phyloP scores from a whole-genome alignment of 257 asterid species.

The Agastache rugosa region DNA sequence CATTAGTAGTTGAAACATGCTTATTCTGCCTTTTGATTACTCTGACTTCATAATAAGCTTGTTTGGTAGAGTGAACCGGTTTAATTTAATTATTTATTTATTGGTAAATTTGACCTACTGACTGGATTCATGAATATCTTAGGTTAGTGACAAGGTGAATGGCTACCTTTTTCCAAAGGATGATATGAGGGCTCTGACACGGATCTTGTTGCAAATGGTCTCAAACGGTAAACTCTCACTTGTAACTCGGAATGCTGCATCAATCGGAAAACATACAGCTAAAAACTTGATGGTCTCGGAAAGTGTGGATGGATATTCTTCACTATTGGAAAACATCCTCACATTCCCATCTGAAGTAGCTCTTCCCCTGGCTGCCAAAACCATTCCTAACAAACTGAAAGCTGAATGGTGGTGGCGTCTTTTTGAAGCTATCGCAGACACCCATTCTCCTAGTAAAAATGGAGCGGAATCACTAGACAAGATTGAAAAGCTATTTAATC shows the following conservation, averaged over 20 bases:
- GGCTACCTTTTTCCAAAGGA: constrained; percentile 80
- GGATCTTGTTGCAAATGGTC: constrained; percentile 65
- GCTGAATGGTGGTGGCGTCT: constrained; percentile 75
- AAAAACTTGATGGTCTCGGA: constrained; percentile 86
- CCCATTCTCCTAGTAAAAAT: constrained; percentile 39
- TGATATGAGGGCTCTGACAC: constrained; percentile 50
- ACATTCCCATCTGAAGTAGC: constrained; percentile 82
- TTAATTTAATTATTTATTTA: constrained; percentile 1
- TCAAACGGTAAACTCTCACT: constrained; percentile 79
- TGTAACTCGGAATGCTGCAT: constrained; percentile 66
- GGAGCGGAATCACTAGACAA: constrained; percentile 43
- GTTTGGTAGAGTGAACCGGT: background rate
- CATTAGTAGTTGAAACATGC: constrained; percentile 8
- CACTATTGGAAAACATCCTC: constrained; percentile 71
- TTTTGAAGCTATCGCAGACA: constrained; percentile 52
- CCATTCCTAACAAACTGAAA: constrained; percentile 62
- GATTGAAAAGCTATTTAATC: constrained; percentile 66
- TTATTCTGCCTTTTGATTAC: background rate
- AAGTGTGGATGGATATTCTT: constrained; percentile 77
- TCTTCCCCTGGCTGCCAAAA: constrained; percentile 49
- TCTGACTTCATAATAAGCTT: constrained; percentile 10
- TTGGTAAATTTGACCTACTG: constrained; percentile 39
- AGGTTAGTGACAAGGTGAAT: constrained; percentile 81
- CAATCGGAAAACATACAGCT: constrained; percentile 64
- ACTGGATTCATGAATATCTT: constrained; percentile 35